These are phyloP conservation scores for Aureoboletus auriporus DNA, from an alignment of 768 basidiomycete species.

Conservation along the genomic window DNA sequence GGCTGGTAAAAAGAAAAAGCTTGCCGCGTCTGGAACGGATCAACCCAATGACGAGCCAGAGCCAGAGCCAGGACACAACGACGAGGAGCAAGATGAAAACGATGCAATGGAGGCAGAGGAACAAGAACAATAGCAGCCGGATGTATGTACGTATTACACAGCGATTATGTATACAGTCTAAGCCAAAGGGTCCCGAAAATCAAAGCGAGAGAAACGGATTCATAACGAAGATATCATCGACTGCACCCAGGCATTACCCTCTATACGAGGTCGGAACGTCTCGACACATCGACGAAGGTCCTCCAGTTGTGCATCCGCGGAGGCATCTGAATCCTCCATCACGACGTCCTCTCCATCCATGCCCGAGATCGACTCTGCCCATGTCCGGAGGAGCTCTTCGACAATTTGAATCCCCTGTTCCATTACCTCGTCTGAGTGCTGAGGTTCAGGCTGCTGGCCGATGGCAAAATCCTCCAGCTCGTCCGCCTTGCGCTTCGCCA, in stretches of 20 bases:
- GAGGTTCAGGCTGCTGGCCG: slow-evolving; percentile 33
- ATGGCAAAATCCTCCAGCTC: slow-evolving; percentile 84
- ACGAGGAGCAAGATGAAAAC: slow-evolving; percentile 4
- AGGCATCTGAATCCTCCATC: slow-evolving; percentile 41
- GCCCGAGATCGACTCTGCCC: slow-evolving; percentile 43
- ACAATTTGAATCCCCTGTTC: slow-evolving; percentile 81
- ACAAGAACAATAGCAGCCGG: slow-evolving; percentile 5
- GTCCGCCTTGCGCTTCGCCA: slow-evolving; percentile 89
- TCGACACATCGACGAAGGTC: slow-evolving; percentile 60
- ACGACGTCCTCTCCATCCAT: slow-evolving; percentile 43
- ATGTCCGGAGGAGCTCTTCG: slow-evolving; percentile 69
- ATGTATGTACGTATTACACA: slow-evolving; percentile 12
- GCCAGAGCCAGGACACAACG: slow-evolving; percentile 1
- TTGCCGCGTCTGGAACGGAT: background rate
- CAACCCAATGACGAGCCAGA: background rate
- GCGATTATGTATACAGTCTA: background rate
- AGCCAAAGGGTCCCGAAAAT: background rate
- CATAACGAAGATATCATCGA: slow-evolving; percentile 47
- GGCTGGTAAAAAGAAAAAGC: slow-evolving; percentile 24
- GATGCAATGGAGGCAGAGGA: slow-evolving; percentile 11
- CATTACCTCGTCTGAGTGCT: slow-evolving; percentile 54
- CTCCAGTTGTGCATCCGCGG: slow-evolving; percentile 34
- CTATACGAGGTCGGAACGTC: slow-evolving; percentile 63
- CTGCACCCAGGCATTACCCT: slow-evolving; percentile 76
- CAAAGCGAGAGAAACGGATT: slow-evolving; percentile 6